Base-by-base conservation (phyloP, 331 rosid genomes). In the Cucumis variabilis region DNA sequence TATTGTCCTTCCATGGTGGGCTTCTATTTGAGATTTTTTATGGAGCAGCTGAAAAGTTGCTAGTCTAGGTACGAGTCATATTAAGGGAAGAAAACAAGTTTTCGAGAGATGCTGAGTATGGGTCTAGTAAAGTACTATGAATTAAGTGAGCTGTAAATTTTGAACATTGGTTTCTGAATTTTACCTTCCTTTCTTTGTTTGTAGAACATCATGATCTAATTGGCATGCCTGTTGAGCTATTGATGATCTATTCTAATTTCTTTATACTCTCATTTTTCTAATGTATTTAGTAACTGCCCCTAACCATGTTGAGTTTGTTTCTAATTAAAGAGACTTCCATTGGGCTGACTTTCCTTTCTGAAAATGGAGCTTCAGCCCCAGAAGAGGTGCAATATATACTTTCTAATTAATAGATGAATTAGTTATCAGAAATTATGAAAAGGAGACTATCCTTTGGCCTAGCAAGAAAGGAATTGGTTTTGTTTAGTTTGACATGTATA, bases 21-120 rank as follows among this genome's bases (percentile, higher is more conserved):
- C 80, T 41, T 74, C 66, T 6, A 24, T 15, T 50, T 78, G 83
- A 78, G 41, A 27, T 78, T 78, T 50, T 78, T 65, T 50, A 78
- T 77, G 7, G 28, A 48, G 44, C 21, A 51, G 83, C 83, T 51
- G 41, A 78, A 78, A 50, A 21, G 16, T 50, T 77, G 41, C 83
- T n/a, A 58, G 82, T 37, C 53, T 73, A 37, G 79, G 80, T 41
- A 17, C 24, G 58, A 11, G 28, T 74, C 16, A 24, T 14, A 12
- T 4, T 19, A 77, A 48, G 63, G 83, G 13, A 23, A 76, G 21
- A 77, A 77, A 63, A 63, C 37, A 13, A 13, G 83, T 50, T 13
- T 77, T 24, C 27, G 24, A 46, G 83, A 77, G 83, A 77, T 50
- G 25, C 83, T 7, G 25, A 76, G 82, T 48, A 76, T 13, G 37